Evolutionary conservation across 345 rosid genomes (phyloP).

Genomic region (Dimocarpus longan): DNA sequence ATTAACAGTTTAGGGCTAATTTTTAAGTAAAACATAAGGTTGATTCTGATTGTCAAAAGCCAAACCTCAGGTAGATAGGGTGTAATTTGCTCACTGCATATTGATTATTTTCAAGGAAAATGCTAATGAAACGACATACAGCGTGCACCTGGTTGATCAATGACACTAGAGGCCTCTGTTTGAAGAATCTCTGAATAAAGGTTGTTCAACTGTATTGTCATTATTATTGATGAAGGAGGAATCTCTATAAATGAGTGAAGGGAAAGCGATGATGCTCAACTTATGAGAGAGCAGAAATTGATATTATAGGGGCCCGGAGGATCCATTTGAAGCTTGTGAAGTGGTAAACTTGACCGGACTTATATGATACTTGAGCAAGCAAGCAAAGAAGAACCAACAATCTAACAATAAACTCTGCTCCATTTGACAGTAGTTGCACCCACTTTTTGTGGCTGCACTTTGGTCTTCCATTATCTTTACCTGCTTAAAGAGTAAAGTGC

Average conservation of each 20-base stretch:
- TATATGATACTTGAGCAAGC: constrained; percentile 13
- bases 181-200: too few relatives aligned
- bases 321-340: constrained; percentile 9
- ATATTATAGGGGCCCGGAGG: constrained; percentile 1
- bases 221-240: too few relatives aligned
- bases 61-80: too few relatives aligned
- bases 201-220: too few relatives aligned
- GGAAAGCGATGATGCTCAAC: constrained; percentile 16
- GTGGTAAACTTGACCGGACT: background rate
- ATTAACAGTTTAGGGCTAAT: too few relatives aligned
- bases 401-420: background rate
- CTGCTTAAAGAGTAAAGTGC: constrained; percentile 25
- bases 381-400: background rate
- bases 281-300: constrained; percentile 15
- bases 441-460: constrained; percentile 23
- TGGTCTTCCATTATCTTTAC: constrained; percentile 17
- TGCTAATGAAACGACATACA: too few relatives aligned
- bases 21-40: too few relatives aligned
- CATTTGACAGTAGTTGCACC: background rate
- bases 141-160: too few relatives aligned
- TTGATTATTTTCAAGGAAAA: too few relatives aligned
- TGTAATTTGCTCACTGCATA: too few relatives aligned
- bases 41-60: too few relatives aligned
- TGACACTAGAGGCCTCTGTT: too few relatives aligned
- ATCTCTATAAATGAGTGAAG: constrained; percentile 1